Evolutionary conservation across 2,329 filamentous ascomycete genomes (phyloP), one percentile per base, ranked within the genome.

Genomic region (Colletotrichum shisoi): DNA sequence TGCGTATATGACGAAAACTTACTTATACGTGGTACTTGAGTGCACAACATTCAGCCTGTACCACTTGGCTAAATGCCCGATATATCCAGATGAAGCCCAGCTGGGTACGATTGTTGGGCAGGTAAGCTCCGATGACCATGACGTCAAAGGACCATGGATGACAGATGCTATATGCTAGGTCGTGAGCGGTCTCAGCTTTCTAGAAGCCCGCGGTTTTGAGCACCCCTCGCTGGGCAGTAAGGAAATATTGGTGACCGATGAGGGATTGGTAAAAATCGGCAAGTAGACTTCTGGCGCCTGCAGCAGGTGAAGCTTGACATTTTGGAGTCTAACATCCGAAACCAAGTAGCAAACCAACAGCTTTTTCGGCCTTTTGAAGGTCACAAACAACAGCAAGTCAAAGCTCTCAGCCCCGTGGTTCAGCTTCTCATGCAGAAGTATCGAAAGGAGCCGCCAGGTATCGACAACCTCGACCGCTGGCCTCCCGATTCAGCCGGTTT

Each of bases 131-230:
- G 17, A 27, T 2, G 21, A 48, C 8, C 19, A 48, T 44, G 15
- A 9, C 19, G 13, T 48, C 6, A 21, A 48, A 21, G 19, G 19
- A 48, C 21, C 8, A 21, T 13, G 4, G 8, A 27, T 48, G 9
- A 48, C 3, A 19, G 39, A n/a, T 57, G 27, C 24, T 52, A 24
- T 24, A 5, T 34, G 15, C 17, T 52, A 52, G 27, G 27, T 52
- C 13, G 24, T 37, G 8, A 24, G 21, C 45, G 9, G 45, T 48
- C 40, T 57, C 21, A 57, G 39, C 40, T 57, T 31, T 57, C 24
- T 57, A 57, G 54, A 57, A 57, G 40, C 4, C 27, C 8, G 46
- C 21, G 15, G 54, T 21, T 46, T 57, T 45, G 6, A 45, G 24
- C 15, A 57, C 42, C 39, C 39, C n/a, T 45, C 12, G 12, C 53